Evolutionary conservation across 345 rosid species (phyloP).

Genomic region (Brassica rapa): DNA sequence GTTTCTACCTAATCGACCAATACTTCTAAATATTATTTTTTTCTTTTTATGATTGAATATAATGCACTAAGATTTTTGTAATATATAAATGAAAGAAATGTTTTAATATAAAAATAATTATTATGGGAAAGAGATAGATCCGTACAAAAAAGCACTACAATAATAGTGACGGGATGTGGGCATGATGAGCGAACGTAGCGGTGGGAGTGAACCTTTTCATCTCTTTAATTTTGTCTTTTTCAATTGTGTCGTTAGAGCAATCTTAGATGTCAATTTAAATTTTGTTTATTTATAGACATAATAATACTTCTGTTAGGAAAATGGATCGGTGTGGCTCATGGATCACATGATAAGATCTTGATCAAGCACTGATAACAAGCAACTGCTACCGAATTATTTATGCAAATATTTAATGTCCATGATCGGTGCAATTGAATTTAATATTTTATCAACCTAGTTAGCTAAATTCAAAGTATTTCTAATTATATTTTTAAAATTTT

Average conservation of each 20-base stretch:
- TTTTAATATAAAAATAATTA: neutral
- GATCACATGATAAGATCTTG: conserved; percentile 30
- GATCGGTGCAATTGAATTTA: neutral
- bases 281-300: neutral
- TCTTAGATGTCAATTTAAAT: conserved; percentile 5
- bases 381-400: conserved; percentile 7
- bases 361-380: conserved; percentile 25
- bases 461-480: neutral
- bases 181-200: conserved; percentile 24
- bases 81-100: neutral
- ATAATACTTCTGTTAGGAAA: conserved; percentile 1
- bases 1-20: neutral
- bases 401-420: neutral
- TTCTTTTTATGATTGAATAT: neutral
- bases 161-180: conserved; percentile 13
- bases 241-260: neutral
- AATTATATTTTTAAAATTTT: neutral
- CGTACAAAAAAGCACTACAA: conserved; percentile 14
- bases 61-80: conserved; percentile 12
- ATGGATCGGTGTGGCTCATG: conserved; percentile 20
- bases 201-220: conserved; percentile 7
- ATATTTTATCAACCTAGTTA: neutral
- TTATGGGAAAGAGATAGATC: conserved; percentile 21
- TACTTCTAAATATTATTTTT: neutral
- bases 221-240: neutral